phyloP scores from a whole-genome alignment of 176 grass and related monocot genomes.

The Aegilops tauschii region DNA sequence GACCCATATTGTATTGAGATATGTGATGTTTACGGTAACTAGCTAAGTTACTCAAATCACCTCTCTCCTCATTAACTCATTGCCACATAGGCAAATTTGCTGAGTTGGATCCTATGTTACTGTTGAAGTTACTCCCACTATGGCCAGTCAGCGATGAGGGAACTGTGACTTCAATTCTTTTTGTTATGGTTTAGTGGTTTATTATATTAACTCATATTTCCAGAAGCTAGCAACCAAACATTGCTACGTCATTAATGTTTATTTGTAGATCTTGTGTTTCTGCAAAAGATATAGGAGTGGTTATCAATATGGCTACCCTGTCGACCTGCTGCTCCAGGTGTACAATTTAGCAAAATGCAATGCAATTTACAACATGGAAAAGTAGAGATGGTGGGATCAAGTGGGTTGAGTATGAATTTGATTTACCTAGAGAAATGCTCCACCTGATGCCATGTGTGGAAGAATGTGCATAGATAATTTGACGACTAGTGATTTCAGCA shows the following conservation, averaged over 20 bases:
- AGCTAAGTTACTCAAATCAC: no score
- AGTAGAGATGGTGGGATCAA: not conserved
- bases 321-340: not conserved
- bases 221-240: not conserved
- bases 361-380: not conserved
- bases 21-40: no score
- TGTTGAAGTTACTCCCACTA: no score
- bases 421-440: not conserved
- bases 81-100: no score
- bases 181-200: not conserved
- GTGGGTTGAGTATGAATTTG: not conserved
- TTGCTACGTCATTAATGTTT: not conserved
- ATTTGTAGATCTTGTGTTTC: not conserved
- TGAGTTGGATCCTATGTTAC: no score
- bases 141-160: not conserved
- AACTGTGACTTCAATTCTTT: not conserved
- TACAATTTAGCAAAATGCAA: not conserved
- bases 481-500: not conserved
- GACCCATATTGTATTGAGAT: no score
- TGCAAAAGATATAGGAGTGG: not conserved
- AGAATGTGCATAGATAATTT: not conserved
- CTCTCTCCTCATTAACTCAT: no score
- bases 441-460: not conserved
- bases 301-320: not conserved
- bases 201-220: not conserved